phyloP scores from a whole-genome alignment of 352 stramenopile genomes.

The Blastocystis sp. region DNA sequence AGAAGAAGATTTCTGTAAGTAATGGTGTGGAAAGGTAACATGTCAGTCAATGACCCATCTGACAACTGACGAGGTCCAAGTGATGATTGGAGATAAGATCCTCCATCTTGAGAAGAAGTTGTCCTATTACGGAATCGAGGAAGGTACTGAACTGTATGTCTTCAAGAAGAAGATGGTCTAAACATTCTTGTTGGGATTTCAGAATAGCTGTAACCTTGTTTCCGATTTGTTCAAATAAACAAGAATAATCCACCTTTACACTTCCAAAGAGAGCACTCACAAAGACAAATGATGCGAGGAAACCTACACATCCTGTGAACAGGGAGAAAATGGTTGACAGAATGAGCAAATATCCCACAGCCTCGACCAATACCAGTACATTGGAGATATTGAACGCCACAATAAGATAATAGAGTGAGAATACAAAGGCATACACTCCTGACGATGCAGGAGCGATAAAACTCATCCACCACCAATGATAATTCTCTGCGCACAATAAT shows the following conservation, averaged over 20 bases:
- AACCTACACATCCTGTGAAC: conserved; percentile 91
- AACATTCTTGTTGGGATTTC: neutral
- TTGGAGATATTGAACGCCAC: conserved; percentile 55
- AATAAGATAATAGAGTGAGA: conserved; percentile 94
- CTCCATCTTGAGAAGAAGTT: conserved; percentile 66
- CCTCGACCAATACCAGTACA: conserved; percentile 33
- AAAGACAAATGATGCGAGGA: conserved; percentile 95
- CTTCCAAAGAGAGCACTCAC: conserved; percentile 94
- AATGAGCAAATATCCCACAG: conserved; percentile 74
- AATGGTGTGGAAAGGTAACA: neutral
- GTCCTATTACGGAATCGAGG: conserved; percentile 64
- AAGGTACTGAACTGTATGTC: conserved; percentile 57
- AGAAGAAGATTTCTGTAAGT: conserved; percentile 60
- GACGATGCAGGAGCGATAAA: conserved; percentile 93
- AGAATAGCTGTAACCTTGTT: conserved; percentile 69
- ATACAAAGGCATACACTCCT: conserved; percentile 95
- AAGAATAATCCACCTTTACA: conserved; percentile 90
- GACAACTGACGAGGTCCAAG: conserved; percentile 36
- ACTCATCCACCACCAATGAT: conserved; percentile 99
- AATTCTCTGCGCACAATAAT: conserved; percentile 98
- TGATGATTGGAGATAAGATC: conserved; percentile 66
- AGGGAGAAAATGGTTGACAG: conserved; percentile 92
- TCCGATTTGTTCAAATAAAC: conserved; percentile 54
- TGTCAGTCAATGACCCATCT: conserved; percentile 28
- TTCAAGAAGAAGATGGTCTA: conserved; percentile 67